Conservation (phyloP, 768 basidiomycete species). For the Leucocoprinus leucothites region DNA sequence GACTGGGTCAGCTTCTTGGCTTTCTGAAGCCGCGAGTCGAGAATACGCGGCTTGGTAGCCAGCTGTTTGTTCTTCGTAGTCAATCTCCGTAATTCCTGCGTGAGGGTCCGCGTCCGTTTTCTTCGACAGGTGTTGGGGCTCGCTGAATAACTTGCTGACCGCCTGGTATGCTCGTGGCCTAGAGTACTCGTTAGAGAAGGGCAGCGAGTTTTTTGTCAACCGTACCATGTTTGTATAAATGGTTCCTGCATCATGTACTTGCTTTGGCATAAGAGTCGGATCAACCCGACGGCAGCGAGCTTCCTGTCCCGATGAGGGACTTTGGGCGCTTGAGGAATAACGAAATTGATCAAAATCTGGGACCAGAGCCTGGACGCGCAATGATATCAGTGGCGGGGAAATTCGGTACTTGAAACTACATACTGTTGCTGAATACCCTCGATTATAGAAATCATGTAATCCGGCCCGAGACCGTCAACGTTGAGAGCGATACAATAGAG, state of each 20-base stretch:
- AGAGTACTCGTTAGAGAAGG: neutral
- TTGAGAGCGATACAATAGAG: constrained; percentile 74
- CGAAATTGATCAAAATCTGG: constrained; percentile 71
- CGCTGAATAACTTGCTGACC: constrained; percentile 72
- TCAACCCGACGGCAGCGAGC: constrained; percentile 76
- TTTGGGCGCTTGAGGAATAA: constrained; percentile 79
- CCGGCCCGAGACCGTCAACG: constrained; percentile 70
- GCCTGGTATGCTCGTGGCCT: constrained; percentile 73
- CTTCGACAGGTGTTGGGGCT: constrained; percentile 66
- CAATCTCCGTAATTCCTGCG: constrained; percentile 68
- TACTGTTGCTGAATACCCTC: constrained; percentile 87
- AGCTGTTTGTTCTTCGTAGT: constrained; percentile 85
- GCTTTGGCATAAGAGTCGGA: constrained; percentile 75
- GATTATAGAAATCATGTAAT: constrained; percentile 72
- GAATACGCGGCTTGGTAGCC: constrained; percentile 97
- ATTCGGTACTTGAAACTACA: constrained; percentile 19
- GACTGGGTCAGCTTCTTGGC: constrained; percentile 54
- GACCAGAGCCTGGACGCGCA: constrained; percentile 56
- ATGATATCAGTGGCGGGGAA: neutral
- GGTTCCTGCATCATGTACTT: constrained; percentile 65
- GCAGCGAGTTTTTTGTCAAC: neutral
- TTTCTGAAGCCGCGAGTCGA: constrained; percentile 79
- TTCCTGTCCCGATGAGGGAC: constrained; percentile 84
- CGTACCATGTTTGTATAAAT: constrained; percentile 62
- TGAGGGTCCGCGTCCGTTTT: constrained; percentile 45